phyloP scores from a whole-genome alignment of 129 eudicot genomes.

The Pseudognaphalium luteoalbum region DNA sequence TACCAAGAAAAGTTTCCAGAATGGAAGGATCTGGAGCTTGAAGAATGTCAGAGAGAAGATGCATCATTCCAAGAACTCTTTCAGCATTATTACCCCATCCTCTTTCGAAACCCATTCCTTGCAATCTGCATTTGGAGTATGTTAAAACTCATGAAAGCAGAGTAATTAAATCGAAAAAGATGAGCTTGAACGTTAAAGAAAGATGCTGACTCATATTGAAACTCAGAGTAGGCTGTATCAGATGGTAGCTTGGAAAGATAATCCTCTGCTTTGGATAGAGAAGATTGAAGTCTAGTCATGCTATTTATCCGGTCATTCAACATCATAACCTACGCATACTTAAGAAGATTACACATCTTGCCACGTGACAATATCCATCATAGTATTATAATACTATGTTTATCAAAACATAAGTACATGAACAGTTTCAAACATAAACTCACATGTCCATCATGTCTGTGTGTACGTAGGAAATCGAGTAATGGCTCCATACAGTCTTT shows the following conservation, averaged over 20 bases:
- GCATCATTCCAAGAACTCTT: constrained; percentile 76
- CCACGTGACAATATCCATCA: not conserved
- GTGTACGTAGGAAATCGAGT: constrained; percentile 75
- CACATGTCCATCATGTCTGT: constrained; percentile 83
- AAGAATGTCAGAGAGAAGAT: constrained; percentile 85
- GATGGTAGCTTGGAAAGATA: constrained; percentile 72
- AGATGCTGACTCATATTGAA: constrained; percentile 66
- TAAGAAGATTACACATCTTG: constrained; percentile 18
- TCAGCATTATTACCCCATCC: constrained; percentile 98
- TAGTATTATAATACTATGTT: constrained; percentile 4
- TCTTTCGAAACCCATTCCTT: constrained; percentile 96
- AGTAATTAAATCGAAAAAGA: not conserved
- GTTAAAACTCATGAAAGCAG: not conserved
- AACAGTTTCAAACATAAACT: constrained; percentile 33
- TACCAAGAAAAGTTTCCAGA: constrained; percentile 82
- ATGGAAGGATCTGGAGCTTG: constrained; percentile 98
- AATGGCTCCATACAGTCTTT: constrained; percentile 93
- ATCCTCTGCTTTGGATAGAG: constrained; percentile 85
- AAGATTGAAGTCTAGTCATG: constrained; percentile 63
- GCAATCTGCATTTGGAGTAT: constrained; percentile 55
- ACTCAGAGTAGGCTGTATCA: constrained; percentile 76
- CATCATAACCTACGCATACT: constrained; percentile 68
- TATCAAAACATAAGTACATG: not conserved
- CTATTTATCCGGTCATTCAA: constrained; percentile 82
- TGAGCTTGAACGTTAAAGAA: not conserved